Base-by-base conservation (phyloP, 768 basidiomycete genomes). In the Butyriboletus loyo region DNA sequence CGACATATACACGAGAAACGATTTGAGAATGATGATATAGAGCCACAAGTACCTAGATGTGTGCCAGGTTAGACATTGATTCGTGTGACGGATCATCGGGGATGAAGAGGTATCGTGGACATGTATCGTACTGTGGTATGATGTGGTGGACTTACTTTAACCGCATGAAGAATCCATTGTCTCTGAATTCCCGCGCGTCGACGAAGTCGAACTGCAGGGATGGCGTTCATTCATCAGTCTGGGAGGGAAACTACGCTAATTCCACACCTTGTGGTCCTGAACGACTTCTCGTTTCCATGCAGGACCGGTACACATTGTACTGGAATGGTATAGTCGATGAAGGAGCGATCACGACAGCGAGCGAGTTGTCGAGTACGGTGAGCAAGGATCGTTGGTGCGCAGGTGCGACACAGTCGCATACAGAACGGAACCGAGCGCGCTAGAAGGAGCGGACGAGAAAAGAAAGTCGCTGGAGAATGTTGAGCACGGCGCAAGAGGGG, bases 281-380 rank as follows among this genome's bases (percentile, higher is more conserved):
- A 98, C 94, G 62, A 89, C 82, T 78, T 98, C 97, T 66, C 94
- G 82, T 78, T 98, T 98, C 97, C 95, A 97, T 60, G 89, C 84
- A 38, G 87, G 78, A 64, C 85, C 90, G 60, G 85, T 82, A 50
- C 54, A 46, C 68, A 69, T 69, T 44, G 54, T 65, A 44, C 10
- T 34, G 31, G 7, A 43, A 39, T 45, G 31, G 35, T 57, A 41
- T 45, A 30, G 43, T 52, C 34, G 27, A 43, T 60, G 50, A 53
- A 55, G 40, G 56, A 56, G 55, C 31, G 60, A 49, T 56, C 51
- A 53, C 48, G 54, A 67, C 50, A 55, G 62, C 58, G 58, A 61
- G 59, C 54, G 55, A 60, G 64, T 52, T 34, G 56, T 56, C 45
- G 57, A 37, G 50, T 53, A 60, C 58, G 61, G 57, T 55, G 61